Percentiles rank a stretch among this genome's conserved stretches.
Conservation (phyloP, 768 basidiomycete genomes). For the Calocera cornea region DNA sequence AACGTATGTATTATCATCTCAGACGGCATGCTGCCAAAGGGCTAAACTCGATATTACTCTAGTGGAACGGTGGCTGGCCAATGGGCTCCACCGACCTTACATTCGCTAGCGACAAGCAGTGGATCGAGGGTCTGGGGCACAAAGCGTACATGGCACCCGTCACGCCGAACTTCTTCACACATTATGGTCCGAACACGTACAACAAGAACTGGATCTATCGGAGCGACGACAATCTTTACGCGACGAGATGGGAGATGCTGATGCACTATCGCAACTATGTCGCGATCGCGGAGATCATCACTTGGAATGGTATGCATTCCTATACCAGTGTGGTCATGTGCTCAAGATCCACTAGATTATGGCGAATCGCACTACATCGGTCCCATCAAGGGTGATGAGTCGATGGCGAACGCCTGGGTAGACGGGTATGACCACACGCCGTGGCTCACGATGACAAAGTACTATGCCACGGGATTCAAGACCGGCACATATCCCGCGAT, state of each 20-base stretch:
- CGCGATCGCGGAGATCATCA: conserved; percentile 25
- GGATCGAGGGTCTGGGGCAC: conserved; percentile 22
- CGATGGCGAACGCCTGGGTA: conserved; percentile 18
- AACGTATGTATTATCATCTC: neutral
- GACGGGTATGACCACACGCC: conserved; percentile 16
- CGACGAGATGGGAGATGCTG: conserved; percentile 24
- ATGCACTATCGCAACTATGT: conserved; percentile 22
- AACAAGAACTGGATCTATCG: conserved; percentile 30
- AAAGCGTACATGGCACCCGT: conserved; percentile 26
- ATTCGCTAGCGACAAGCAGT: conserved; percentile 10
- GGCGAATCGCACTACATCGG: conserved; percentile 29
- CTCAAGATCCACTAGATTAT: conserved; percentile 15
- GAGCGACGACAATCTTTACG: conserved; percentile 24
- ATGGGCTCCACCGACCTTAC: conserved; percentile 6
- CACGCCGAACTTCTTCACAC: conserved; percentile 27
- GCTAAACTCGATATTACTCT: conserved; percentile 17
- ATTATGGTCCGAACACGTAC: conserved; percentile 21
- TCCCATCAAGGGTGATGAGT: conserved; percentile 19
- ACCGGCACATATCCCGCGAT: conserved; percentile 19
- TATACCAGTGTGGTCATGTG: neutral
- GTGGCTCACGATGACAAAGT: conserved; percentile 11
- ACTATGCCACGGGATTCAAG: conserved; percentile 20
- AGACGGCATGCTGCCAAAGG: neutral
- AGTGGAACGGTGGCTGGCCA: conserved; percentile 17
- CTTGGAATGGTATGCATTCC: conserved; percentile 24